These are phyloP conservation scores for Iris macrosiphon DNA, from an alignment of 106 monocot genomes.

Conservation along the genomic window DNA sequence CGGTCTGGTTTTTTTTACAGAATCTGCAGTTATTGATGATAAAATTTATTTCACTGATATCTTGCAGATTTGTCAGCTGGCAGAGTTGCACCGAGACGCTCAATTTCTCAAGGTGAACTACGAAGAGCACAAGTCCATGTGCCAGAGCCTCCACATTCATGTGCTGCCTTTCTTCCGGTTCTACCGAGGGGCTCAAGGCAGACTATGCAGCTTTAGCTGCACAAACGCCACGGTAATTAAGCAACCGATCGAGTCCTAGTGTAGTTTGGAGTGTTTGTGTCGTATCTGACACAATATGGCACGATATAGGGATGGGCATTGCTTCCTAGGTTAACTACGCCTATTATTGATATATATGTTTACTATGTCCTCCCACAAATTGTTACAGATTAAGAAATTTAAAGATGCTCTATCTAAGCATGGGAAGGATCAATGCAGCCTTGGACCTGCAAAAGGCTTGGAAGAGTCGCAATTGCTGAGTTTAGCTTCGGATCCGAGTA, in stretches of 20 bases:
- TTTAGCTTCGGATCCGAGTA: constrained; percentile 25
- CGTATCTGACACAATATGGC: too few relatives aligned
- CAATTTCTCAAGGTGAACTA: constrained; percentile 60
- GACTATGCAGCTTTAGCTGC: constrained; percentile 61
- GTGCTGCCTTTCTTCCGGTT: constrained; percentile 53
- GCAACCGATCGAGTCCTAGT: too few relatives aligned
- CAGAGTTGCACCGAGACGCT: constrained; percentile 43
- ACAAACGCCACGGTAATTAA: constrained; percentile 49
- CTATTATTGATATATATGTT: too few relatives aligned
- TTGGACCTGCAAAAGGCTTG: constrained; percentile 39
- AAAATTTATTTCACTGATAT: too few relatives aligned
- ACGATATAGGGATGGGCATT: too few relatives aligned
- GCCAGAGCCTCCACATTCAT: constrained; percentile 37
- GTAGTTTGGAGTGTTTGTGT: too few relatives aligned
- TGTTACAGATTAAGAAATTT: constrained; percentile 47
- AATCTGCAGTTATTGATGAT: too few relatives aligned
- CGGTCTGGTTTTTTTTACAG: too few relatives aligned
- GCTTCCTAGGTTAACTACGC: too few relatives aligned
- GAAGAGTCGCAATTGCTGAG: constrained; percentile 39
- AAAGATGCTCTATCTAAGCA: constrained; percentile 54
- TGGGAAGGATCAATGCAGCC: constrained; percentile 16
- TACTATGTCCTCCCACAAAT: too few relatives aligned
- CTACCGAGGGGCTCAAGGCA: constrained; percentile 44
- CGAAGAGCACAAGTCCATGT: constrained; percentile 55
- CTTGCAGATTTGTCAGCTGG: constrained; percentile 56